Percentiles rank a stretch among this genome's conserved stretches.
These are phyloP conservation scores for Exophiala aquamarina DNA, from an alignment of 2,329 filamentous ascomycete species.

Conservation along the genomic window DNA sequence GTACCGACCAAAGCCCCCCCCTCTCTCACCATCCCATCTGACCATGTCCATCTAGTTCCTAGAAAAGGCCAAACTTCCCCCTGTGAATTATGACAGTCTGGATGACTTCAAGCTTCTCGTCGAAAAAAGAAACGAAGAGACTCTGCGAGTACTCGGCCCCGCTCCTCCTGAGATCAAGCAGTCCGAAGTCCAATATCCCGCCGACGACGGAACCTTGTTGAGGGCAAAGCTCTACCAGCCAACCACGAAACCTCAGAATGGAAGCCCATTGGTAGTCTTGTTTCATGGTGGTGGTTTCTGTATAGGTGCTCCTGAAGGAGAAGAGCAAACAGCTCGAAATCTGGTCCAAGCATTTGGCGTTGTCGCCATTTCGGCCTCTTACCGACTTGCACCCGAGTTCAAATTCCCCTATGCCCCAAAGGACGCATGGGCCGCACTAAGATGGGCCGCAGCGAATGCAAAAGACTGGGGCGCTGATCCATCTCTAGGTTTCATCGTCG, in stretches of 20 bases:
- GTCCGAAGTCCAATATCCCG: conserved; percentile 26
- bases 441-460: conserved; percentile 38
- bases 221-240: conserved; percentile 28
- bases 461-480: conserved; percentile 38
- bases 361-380: conserved; percentile 21
- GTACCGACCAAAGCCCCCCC: conserved; percentile 21
- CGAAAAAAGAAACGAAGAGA: conserved; percentile 20
- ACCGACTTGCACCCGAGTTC: conserved; percentile 27
- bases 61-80: conserved; percentile 22
- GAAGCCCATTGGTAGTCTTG: conserved; percentile 26
- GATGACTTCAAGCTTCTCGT: conserved; percentile 20
- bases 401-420: conserved; percentile 27
- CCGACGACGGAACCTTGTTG: conserved; percentile 27
- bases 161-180: conserved; percentile 24
- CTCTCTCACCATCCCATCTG: neutral
- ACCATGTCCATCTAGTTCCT: conserved; percentile 21
- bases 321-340: conserved; percentile 26
- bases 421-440: conserved; percentile 27
- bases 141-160: conserved; percentile 13
- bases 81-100: conserved; percentile 20
- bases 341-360: conserved; percentile 27
- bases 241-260: conserved; percentile 11
- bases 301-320: conserved; percentile 27
- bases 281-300: conserved; percentile 32
- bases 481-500: conserved; percentile 48